Base-by-base conservation (phyloP, 164 flowering plant species). In the Tetrastigma voinierianum region DNA sequence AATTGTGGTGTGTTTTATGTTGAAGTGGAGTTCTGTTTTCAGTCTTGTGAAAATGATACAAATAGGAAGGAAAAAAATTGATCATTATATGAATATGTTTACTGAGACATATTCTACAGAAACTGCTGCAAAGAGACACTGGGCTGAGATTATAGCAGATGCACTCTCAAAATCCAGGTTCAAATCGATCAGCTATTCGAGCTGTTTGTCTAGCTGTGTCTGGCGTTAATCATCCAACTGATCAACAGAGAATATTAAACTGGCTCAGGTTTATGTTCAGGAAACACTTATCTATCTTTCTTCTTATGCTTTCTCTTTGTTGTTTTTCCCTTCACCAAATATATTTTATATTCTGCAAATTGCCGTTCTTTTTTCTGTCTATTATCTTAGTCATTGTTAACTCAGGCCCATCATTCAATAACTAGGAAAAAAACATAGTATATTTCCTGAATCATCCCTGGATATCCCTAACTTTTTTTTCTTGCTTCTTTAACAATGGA, bases 181-280 rank as follows among this genome's bases (percentile, higher is more conserved):
- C 81, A 32, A 84, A 73, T 65, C 74, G 81, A 44, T 85, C 86
- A 54, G 86, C 82, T 56, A 96, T 94, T 68, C 82, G 81, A 55
- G 98, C 95, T 78, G 86, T 94, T 75, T 91, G 97, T 75, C 75
- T 94, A 69, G 93, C 88, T 40, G 83, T 94, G 8, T 91, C 98
- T 59, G 98, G 98, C 57, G 98, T 94, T 61, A 85, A 91, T 74
- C 95, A 94, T 72, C 93, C 90, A 51, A 76, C 80, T 0, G 98
- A 94, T 82, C 90, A 94, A 78, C 76, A 87, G 58, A 84, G 85
- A 61, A 77, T 90, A 72, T 40, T 89, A 25, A 78, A 74, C 58
- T 94, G 98, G 98, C 83, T 91, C n/a, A 87, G 98, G 98, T 89
- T 55, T 67, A 75, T 3, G 3, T 7, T 32, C 40, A 32, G 40